phyloP scores from a whole-genome alignment of 768 basidiomycete species.

The Mycena galopus region DNA sequence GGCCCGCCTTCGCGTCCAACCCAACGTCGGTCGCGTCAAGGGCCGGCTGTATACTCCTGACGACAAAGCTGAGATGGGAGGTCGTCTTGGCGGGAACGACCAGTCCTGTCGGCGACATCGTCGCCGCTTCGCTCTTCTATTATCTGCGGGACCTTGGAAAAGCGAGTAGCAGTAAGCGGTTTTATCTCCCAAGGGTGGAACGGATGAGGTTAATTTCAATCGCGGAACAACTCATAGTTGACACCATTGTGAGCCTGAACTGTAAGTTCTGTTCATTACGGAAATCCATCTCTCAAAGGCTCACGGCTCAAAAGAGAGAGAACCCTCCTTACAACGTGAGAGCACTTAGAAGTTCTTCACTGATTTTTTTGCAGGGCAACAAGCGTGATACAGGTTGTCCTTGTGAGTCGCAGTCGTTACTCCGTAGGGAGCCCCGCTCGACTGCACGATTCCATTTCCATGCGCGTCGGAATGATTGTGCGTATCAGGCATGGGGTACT shows the following conservation, averaged over 20 bases:
- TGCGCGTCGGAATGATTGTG: neutral
- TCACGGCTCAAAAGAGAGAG: neutral
- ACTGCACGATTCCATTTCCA: neutral
- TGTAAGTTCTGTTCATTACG: neutral
- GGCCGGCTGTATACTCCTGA: neutral
- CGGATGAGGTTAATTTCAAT: neutral
- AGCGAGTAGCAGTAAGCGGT: neutral
- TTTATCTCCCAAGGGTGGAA: neutral
- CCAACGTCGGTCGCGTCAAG: neutral
- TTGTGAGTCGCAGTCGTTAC: neutral
- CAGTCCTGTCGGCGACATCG: neutral
- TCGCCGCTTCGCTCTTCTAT: neutral
- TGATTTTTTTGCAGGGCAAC: neutral
- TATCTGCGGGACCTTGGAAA: neutral
- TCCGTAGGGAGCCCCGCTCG: too few relatives aligned
- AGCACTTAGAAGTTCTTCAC: neutral
- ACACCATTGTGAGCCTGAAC: slow-evolving; percentile 1
- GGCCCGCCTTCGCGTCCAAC: neutral
- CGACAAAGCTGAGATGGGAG: neutral
- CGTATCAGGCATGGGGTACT: neutral
- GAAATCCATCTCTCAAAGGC: neutral
- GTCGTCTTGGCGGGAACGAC: neutral
- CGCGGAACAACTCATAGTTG: neutral
- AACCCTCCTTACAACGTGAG: neutral
- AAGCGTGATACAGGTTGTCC: neutral